Evolutionary conservation across 345 rosid genomes (phyloP), one percentile per base, ranked within the genome.

Genomic region (Nasturtium officinale): DNA sequence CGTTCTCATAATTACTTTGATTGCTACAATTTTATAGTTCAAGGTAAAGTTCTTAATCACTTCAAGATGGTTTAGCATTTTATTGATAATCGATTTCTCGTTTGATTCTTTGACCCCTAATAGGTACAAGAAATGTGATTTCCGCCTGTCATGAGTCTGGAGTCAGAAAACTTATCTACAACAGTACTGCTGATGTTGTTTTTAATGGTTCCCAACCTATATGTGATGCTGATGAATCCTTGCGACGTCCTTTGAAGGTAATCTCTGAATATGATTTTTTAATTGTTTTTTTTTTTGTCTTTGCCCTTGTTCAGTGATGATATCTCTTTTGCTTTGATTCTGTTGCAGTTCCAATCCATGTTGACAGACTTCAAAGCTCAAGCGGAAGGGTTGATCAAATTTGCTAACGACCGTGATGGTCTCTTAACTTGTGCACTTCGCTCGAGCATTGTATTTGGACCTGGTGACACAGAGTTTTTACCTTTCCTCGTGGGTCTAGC

Each of bases 401-500:
- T 73, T 79, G 96, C 99, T 61, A 91, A 95, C 63, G 77, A 86
- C 64, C 77, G 79, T 61, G 88, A 87, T 70, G 92, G 98, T 62
- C 90, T 91, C 46, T 83, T 91, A 81, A 95, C 99, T 40, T 91
- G 96, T 79, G 82, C 86, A 51, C 91, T 95, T 81, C 90, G 99
- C 30, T 89, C 99, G 66, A 87, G 98, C 81, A 91, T 82, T 76
- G 85, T 86, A 53, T 91, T 91, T 81, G 98, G 99, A 66, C 98
- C 97, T 40, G 91, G 92, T 65, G 99, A 91, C 29, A 69, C 80
- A 1, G 82, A 79, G 54, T 68, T 90, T 69, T 29, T 91, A 13
- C 91, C 96, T 17, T 79, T 84, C 64, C 71, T 91, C 1, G 77
- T 86, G 68, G 82, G 77, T 74, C 78, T 87, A 65, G 92, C 96